phyloP scores from a whole-genome alignment of 1,284 basidiomycete species.

The Coniophora puteana region DNA sequence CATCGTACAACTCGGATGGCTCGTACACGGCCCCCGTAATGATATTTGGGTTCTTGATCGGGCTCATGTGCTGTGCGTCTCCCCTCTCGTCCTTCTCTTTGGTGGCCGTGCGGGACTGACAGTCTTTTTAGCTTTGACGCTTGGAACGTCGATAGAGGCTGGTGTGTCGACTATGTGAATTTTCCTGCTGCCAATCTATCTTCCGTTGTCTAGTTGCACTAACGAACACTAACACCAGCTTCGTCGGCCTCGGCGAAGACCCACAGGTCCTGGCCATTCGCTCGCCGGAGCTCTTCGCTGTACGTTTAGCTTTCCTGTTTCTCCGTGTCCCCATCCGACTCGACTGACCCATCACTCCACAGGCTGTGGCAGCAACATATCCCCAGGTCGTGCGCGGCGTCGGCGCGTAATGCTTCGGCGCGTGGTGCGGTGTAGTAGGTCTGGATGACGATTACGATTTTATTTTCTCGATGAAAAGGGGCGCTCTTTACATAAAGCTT shows the following conservation, averaged over 20 bases:
- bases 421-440: no score
- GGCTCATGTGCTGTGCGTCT: conserved; percentile 62
- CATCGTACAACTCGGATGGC: conserved; percentile 68
- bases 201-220: background rate
- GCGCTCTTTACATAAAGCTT: no score
- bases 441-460: no score
- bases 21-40: conserved; percentile 77
- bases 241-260: conserved; percentile 82
- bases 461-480: no score
- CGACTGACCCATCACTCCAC: no score
- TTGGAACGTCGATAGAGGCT: conserved; percentile 70
- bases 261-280: conserved; percentile 72
- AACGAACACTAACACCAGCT: conserved; percentile 36
- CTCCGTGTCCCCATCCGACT: conserved; percentile 3
- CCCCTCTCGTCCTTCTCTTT: conserved; percentile 1
- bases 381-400: conserved; percentile 55
- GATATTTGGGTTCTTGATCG: conserved; percentile 80
- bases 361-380: conserved; percentile 59
- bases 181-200: background rate
- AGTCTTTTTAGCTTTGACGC: conserved; percentile 49
- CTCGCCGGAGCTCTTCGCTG: conserved; percentile 68
- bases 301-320: conserved; percentile 29
- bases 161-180: conserved; percentile 81
- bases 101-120: background rate
- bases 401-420: no score